Percentiles rank a stretch among this genome's conserved stretches.
Evolutionary conservation across 2,329 filamentous ascomycete genomes (phyloP).

Genomic region (Didymella sp.): DNA sequence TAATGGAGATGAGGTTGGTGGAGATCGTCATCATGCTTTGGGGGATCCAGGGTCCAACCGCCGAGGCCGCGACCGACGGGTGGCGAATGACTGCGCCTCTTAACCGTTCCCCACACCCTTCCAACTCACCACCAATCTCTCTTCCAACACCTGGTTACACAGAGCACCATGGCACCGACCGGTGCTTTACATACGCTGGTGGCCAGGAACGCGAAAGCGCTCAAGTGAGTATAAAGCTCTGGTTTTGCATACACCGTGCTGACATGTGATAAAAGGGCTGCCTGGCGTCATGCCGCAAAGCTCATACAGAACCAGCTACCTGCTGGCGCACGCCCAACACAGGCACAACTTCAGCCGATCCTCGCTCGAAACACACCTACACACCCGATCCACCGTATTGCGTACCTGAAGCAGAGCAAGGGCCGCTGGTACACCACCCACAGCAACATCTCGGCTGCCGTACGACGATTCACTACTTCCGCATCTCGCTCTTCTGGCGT

Average conservation of each 20-base stretch:
- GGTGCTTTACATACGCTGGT: constrained; percentile 50
- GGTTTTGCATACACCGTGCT: constrained; percentile 10
- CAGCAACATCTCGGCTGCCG: constrained; percentile 52
- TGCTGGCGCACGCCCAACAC: constrained; percentile 52
- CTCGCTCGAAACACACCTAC: constrained; percentile 63
- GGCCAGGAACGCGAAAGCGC: constrained; percentile 51
- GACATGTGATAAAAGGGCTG: constrained; percentile 48
- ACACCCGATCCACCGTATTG: constrained; percentile 67
- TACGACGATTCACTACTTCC: constrained; percentile 62
- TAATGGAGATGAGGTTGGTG: not conserved
- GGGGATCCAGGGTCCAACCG: constrained; percentile 19
- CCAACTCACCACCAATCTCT: constrained; percentile 16
- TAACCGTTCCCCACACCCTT: constrained; percentile 29
- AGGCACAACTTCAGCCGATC: constrained; percentile 64
- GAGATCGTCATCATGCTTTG: constrained; percentile 27
- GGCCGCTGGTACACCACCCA: constrained; percentile 69
- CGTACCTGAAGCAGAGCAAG: constrained; percentile 68
- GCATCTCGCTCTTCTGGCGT: constrained; percentile 47
- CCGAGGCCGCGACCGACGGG: constrained; percentile 12
- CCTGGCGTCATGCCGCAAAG: constrained; percentile 57
- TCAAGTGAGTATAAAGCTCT: constrained; percentile 42
- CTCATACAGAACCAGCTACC: constrained; percentile 55
- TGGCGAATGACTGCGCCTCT: constrained; percentile 34
- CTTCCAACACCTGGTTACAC: constrained; percentile 27
- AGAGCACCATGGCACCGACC: constrained; percentile 47